Evolutionary conservation across 768 basidiomycete genomes (phyloP), one percentile per base, ranked within the genome.

Genomic region (Lactarius hengduanensis): DNA sequence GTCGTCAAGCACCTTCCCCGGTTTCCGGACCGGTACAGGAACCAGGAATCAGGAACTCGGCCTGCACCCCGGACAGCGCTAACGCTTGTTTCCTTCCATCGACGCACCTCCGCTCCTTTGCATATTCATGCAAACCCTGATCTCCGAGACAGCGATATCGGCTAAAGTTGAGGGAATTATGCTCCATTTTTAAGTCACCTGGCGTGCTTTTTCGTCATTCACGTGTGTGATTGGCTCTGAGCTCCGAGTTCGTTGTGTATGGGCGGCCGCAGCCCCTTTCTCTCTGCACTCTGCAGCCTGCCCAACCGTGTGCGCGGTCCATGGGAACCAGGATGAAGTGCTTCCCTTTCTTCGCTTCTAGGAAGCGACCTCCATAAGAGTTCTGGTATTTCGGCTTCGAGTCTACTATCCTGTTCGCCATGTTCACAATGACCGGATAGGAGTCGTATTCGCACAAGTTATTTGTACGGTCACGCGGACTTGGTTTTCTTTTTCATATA

Each of bases 1-100:
- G 65, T 66, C 56, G 67, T 53, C 58, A 68, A 47, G 64, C 64
- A 55, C 26, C 13, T 54, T 22, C 13, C 43, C 26, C 59, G 43
- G 64, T 47, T 30, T 36, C 54, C 64, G 64, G 64, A 4, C 64
- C 64, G 40, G 20, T 4, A 16, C 15, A 10, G 6, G 11, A 8
- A 1, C 34, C 20, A n/a, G 15, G 28, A 4, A 18, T 15, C 36
- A 22, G 64, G 64, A 40, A 55, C 22, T 20, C 36, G 64, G 64
- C 32, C 30, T 50, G 50, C 11, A 50, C 50, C 50, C 50, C 50
- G 22, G 50, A 50, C 50, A 50, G 50, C 50, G 22, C 50, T 4
- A 22, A 9, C 22, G 20, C 43, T 45, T 43, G 41, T 43, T 43
- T 43, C 18, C 7, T 5, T 40, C 38, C 38, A 40, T 47, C 45